Percentiles rank a stretch among this genome's conserved stretches.
phyloP scores from a whole-genome alignment of 208 protist species.

The Wallacemonas rigidus region DNA sequence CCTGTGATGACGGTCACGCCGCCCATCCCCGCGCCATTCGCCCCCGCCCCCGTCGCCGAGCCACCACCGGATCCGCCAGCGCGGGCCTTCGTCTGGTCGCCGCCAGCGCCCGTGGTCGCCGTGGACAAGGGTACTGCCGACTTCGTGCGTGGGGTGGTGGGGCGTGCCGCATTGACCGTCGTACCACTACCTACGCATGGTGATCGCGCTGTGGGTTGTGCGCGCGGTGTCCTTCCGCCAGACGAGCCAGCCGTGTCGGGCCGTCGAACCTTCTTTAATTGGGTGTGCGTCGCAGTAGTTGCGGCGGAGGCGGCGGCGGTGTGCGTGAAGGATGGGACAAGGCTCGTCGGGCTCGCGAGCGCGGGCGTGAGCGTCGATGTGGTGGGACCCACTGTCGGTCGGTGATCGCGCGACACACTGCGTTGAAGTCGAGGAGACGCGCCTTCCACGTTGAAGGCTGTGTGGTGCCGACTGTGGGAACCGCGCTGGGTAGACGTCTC shows the following conservation, averaged over 20 bases:
- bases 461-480: not conserved
- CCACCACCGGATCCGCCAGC: not conserved
- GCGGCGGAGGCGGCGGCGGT: too few species aligned
- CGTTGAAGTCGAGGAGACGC: constrained; percentile 4
- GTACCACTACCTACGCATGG: not conserved
- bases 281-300: too few species aligned
- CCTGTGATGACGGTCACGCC: not conserved
- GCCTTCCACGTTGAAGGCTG: not conserved
- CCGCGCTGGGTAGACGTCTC: constrained; percentile 10
- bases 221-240: too few species aligned
- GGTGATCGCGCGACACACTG: constrained; percentile 13
- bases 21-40: not conserved
- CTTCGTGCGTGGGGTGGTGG: not conserved
- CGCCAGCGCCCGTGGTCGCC: too few species aligned
- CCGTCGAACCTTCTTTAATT: constrained; percentile 10
- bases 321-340: too few species aligned
- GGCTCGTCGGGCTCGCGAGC: too few species aligned
- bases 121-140: too few species aligned
- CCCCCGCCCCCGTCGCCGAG: not conserved
- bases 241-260: not conserved
- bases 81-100: not conserved
- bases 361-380: too few species aligned
- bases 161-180: too few species aligned
- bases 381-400: too few species aligned
- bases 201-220: not conserved